Percentiles rank a stretch among this genome's conserved stretches.
These are phyloP conservation scores for Epichloe baconii DNA, from an alignment of 2,329 filamentous ascomycete species.

Conservation along the genomic window DNA sequence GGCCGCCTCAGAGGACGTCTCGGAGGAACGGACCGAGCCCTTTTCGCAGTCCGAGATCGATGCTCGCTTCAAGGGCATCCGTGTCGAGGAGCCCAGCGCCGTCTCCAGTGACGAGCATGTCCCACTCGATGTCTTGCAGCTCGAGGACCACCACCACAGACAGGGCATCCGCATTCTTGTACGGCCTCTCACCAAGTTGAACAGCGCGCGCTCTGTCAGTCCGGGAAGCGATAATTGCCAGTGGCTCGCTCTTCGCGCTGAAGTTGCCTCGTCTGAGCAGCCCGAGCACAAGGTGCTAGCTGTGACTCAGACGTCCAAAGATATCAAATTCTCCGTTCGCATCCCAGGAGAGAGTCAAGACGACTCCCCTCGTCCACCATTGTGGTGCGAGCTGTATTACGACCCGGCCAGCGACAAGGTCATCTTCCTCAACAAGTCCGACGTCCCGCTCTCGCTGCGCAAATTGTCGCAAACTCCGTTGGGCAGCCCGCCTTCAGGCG, in stretches of 20 bases:
- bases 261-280: slow-evolving; percentile 37
- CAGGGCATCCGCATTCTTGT: slow-evolving; percentile 45
- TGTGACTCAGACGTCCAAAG: slow-evolving; percentile 45
- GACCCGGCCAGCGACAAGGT: slow-evolving; percentile 45
- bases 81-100: slow-evolving; percentile 29
- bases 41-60: slow-evolving; percentile 45
- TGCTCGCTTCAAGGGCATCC: slow-evolving; percentile 31
- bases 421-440: slow-evolving; percentile 42
- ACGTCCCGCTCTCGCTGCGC: slow-evolving; percentile 37
- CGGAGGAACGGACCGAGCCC: slow-evolving; percentile 43
- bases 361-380: slow-evolving; percentile 29
- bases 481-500: slow-evolving; percentile 27
- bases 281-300: slow-evolving; percentile 44
- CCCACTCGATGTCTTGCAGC: slow-evolving; percentile 38
- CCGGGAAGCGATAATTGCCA: slow-evolving; percentile 43
- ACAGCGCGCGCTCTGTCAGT: slow-evolving; percentile 39
- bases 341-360: slow-evolving; percentile 36
- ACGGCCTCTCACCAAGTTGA: slow-evolving; percentile 38
- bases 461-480: slow-evolving; percentile 28
- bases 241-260: slow-evolving; percentile 42
- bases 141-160: slow-evolving; percentile 39
- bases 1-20: slow-evolving; percentile 24
- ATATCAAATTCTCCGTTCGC: slow-evolving; percentile 46
- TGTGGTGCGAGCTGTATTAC: slow-evolving; percentile 50
- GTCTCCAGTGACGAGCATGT: slow-evolving; percentile 28